A percentile compares a stretch with the other conserved stretches of the same genome.
Conservation (phyloP, 768 basidiomycete genomes). For the Leccinum rimulosum region DNA sequence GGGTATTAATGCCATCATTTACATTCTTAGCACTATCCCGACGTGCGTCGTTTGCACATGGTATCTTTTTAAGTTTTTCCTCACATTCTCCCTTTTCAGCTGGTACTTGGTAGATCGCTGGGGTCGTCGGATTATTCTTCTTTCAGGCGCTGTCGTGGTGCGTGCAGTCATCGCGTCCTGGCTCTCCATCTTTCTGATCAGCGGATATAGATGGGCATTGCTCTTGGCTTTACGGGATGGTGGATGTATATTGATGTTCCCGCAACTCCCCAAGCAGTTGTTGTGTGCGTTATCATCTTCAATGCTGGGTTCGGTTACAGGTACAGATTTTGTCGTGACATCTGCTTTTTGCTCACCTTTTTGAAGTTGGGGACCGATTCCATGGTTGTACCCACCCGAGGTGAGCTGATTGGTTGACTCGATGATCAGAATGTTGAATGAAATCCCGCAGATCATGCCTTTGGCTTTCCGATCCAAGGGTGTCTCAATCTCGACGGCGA, state of each 20-base stretch:
- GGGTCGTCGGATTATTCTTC: slow-evolving; percentile 83
- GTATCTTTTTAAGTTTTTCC: slow-evolving; percentile 4
- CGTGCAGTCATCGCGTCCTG: slow-evolving; percentile 23
- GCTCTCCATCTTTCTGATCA: slow-evolving; percentile 5
- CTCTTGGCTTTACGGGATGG: slow-evolving; percentile 81
- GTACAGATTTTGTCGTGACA: slow-evolving; percentile 29
- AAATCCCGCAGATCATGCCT: slow-evolving; percentile 73
- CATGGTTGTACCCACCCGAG: slow-evolving; percentile 88
- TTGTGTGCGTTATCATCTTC: slow-evolving; percentile 85
- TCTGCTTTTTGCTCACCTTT: slow-evolving; percentile 1
- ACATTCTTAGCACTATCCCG: slow-evolving; percentile 75
- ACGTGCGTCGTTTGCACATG: slow-evolving; percentile 52
- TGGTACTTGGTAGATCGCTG: slow-evolving; percentile 95
- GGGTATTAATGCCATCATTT: slow-evolving; percentile 86
- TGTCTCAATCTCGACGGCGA: slow-evolving; percentile 92
- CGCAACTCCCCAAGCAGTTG: slow-evolving; percentile 83
- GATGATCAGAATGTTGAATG: neutral
- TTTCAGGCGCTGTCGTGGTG: slow-evolving; percentile 81
- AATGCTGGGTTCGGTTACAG: slow-evolving; percentile 94
- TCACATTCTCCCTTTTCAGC: slow-evolving; percentile 37
- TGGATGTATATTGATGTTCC: slow-evolving; percentile 92
- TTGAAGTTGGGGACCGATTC: slow-evolving; percentile 76
- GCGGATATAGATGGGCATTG: slow-evolving; percentile 66
- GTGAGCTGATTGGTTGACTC: slow-evolving; percentile 33
- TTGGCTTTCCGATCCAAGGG: slow-evolving; percentile 88